Base-by-base conservation (phyloP, 495 filamentous ascomycete species). In the Trichoderma orchidacearum region DNA sequence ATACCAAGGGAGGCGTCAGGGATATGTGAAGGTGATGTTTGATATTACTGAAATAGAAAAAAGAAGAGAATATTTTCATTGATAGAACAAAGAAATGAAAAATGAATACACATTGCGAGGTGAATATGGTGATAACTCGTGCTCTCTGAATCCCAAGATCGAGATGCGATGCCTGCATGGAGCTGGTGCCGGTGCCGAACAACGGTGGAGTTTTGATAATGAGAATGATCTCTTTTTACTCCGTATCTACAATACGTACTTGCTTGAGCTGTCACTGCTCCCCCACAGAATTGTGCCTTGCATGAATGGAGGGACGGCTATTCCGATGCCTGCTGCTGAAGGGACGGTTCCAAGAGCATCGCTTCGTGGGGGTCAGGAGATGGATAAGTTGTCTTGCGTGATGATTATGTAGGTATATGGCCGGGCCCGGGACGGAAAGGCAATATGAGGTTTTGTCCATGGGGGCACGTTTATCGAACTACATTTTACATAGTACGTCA, bases 1-100 rank as follows among this genome's bases (percentile, higher is more conserved):
- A 48, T 48, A 48, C 41, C 41, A 48, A 48, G 41, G 21, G n/a
- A 48, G 41, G 41, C 41, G 41, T 48, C 41, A 48, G 41, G n/a
- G 41, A 48, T 48, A 48, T 48, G 41, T 25, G 41, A 27, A 17
- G 27, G 13, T 25, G 41, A 27, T 25, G 41, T 6, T 41, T 17
- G 36, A 41, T 17, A 23, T 0, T 17, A 17, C 36, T 13, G 23
- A 12, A 48, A 28, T 48, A 25, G 0, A 48, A 13, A 41, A 41
- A 21, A 41, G n/a, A n/a, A n/a, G n/a, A n/a, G n/a, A n/a, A n/a
- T n/a, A n/a, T n/a, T n/a, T n/a, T n/a, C n/a, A n/a, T n/a, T n/a
- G n/a, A n/a, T n/a, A n/a, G n/a, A n/a, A n/a, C n/a, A n/a, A n/a
- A n/a, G n/a, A n/a, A n/a, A n/a, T n/a, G n/a, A n/a, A n/a, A n/a